Evolutionary conservation across 371 early-diverging fungal genomes (phyloP).

Genomic region (Actinomortierella ambigua): DNA sequence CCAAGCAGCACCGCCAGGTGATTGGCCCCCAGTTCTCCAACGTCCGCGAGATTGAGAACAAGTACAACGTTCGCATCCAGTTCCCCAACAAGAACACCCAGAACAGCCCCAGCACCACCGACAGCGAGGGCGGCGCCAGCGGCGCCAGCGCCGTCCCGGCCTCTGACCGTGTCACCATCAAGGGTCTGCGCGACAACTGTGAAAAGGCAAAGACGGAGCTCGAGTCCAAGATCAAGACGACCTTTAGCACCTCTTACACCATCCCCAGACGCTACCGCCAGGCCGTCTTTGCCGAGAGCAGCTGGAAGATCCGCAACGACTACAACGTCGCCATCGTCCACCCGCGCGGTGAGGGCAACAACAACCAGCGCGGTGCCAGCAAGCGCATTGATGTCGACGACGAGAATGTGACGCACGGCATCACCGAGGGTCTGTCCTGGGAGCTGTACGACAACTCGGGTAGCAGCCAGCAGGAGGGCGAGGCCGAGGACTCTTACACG

Average conservation of each 20-base stretch:
- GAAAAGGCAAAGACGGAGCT: constrained; percentile 56
- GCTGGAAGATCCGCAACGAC: constrained; percentile 54
- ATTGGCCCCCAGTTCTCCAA: constrained; percentile 70
- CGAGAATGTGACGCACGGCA: constrained; percentile 22
- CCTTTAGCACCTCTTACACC: constrained; percentile 40
- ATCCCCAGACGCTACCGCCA: constrained; percentile 55
- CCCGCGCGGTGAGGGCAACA: constrained; percentile 26
- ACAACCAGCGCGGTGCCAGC: constrained; percentile 13
- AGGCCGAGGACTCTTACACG: constrained; percentile 48
- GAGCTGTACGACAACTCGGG: constrained; percentile 45
- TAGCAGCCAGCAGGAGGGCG: constrained; percentile 45
- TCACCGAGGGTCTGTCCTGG: constrained; percentile 36
- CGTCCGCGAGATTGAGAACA: constrained; percentile 57
- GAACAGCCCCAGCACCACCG: constrained; percentile 12
- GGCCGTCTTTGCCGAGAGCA: constrained; percentile 51
- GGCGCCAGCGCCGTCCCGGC: constrained; percentile 16
- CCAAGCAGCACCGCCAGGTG: constrained; percentile 59
- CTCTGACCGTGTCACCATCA: constrained; percentile 52
- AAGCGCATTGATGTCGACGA: constrained; percentile 51
- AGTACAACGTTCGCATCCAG: constrained; percentile 61
- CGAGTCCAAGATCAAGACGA: constrained; percentile 36
- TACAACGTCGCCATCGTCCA: constrained; percentile 57
- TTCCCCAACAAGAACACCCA: constrained; percentile 52
- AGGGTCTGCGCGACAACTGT: constrained; percentile 65
- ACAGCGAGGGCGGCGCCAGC: constrained; percentile 11